These are phyloP conservation scores for Tinospora cordifolia DNA, from an alignment of 164 flowering plant species.

Conservation along the genomic window DNA sequence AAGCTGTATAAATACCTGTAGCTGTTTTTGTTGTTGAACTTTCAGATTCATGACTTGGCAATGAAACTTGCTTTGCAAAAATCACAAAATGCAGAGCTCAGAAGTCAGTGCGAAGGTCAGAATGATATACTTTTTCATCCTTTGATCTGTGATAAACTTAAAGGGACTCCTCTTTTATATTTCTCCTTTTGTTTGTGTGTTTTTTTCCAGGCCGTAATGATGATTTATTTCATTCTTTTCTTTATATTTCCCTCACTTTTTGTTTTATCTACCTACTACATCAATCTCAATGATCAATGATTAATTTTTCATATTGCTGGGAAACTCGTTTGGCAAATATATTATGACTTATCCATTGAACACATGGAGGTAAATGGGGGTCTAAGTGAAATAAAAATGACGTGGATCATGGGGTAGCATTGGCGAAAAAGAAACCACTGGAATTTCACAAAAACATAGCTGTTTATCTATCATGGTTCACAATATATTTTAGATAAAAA, in stretches of 20 bases:
- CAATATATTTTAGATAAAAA: too few species aligned
- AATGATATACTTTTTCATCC: conserved; percentile 6
- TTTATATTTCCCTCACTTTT: too few species aligned
- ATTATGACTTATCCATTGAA: too few species aligned
- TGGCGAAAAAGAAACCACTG: too few species aligned
- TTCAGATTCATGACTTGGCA: conserved; percentile 22
- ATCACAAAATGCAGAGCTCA: conserved; percentile 79
- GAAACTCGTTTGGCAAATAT: not conserved
- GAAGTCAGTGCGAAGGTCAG: conserved; percentile 84
- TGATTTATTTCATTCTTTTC: not conserved
- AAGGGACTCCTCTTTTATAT: too few species aligned
- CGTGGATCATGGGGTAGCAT: too few species aligned
- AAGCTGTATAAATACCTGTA: not conserved
- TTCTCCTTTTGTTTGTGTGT: too few species aligned
- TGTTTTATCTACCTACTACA: not conserved
- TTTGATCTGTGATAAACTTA: not conserved
- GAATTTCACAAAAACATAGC: too few species aligned
- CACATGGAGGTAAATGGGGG: too few species aligned
- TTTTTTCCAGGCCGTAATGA: not conserved
- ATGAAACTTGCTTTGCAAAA: conserved; percentile 38
- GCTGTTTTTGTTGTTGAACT: not conserved
- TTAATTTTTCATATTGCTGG: not conserved
- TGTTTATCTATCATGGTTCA: too few species aligned
- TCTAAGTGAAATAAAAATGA: too few species aligned
- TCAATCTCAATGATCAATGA: not conserved